These are phyloP conservation scores for Apostasia shenzhenica DNA, from an alignment of 106 monocot species.

Conservation along the genomic window DNA sequence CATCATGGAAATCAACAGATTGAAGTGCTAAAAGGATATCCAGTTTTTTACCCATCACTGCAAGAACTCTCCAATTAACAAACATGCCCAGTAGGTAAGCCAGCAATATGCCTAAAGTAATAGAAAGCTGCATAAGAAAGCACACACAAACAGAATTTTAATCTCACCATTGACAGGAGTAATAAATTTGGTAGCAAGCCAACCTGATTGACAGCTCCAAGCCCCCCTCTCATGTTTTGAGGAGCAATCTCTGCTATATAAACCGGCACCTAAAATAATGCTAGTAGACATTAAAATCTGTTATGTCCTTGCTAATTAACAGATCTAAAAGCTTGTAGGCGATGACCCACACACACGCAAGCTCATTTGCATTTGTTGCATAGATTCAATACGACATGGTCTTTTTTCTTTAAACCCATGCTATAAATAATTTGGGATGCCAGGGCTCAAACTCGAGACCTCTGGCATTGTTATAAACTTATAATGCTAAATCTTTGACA, in stretches of 20 bases:
- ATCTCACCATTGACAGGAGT: not conserved
- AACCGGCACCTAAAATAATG: slow-evolving; percentile 62
- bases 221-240: slow-evolving; percentile 90
- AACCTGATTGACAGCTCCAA: slow-evolving; percentile 93
- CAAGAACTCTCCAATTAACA: slow-evolving; percentile 82
- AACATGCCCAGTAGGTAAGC: slow-evolving; percentile 85
- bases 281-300: not conserved
- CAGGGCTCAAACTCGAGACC: too few species aligned
- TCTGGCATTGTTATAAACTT: too few species aligned
- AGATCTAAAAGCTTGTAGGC: too few species aligned
- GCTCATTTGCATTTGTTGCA: too few species aligned
- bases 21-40: not conserved
- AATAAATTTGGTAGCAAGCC: not conserved
- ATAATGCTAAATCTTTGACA: too few species aligned
- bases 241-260: slow-evolving; percentile 97
- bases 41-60: slow-evolving; percentile 54
- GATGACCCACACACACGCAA: too few species aligned
- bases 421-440: too few species aligned
- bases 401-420: too few species aligned
- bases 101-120: slow-evolving; percentile 80
- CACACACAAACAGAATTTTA: not conserved
- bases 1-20: not conserved
- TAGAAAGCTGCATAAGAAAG: slow-evolving; percentile 56
- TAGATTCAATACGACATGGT: too few species aligned
- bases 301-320: too few species aligned